Evolutionary conservation across 148 eudicot species (phyloP), one percentile per base, ranked within the genome.

Genomic region (Drosera capensis): DNA sequence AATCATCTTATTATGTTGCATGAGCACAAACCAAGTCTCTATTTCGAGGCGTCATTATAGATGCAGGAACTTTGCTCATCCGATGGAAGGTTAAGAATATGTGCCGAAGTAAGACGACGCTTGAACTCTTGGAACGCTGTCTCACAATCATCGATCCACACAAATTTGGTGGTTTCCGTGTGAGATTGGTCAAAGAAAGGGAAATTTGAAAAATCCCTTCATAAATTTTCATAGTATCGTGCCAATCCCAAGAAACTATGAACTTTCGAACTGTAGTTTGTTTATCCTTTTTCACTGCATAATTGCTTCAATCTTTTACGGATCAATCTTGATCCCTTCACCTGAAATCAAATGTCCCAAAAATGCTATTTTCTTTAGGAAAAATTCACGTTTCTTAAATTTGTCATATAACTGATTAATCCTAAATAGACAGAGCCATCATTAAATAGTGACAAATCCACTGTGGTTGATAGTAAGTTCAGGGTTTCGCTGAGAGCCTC

Each of bases 351-450:
- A 4, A 46, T 46, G 36, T 2, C 41, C 49, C 0, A 31, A 16
- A 7, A 43, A 45, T 1, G 28, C 13, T 0, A 45, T 18, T 2
- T 23, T 9, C 2, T 31, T 17, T 8, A 45, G 21, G 29, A 31
- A 55, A 8, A 55, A 55, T 1, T 21, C 49, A 23, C 50, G 35
- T 30, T 55, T 55, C 3, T 14, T 28, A n/a, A n/a, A n/a, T n/a
- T n/a, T n/a, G n/a, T n/a, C n/a, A n/a, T n/a, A n/a, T n/a, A n/a
- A n/a, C n/a, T 28, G 31, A 28, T 6, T 11, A 5, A 6, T 28
- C 31, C 31, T 5, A 6, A 28, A n/a, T n/a, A n/a, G n/a, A n/a
- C n/a, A 28, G 31, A 11, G 5, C 31, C 11, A 6, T 28, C 5
- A 28, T 28, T 6, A 6, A 0, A 28, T 28, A 6, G 7, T 5